phyloP scores from a whole-genome alignment of 148 eudicot species.

The Rhododendron henanense region DNA sequence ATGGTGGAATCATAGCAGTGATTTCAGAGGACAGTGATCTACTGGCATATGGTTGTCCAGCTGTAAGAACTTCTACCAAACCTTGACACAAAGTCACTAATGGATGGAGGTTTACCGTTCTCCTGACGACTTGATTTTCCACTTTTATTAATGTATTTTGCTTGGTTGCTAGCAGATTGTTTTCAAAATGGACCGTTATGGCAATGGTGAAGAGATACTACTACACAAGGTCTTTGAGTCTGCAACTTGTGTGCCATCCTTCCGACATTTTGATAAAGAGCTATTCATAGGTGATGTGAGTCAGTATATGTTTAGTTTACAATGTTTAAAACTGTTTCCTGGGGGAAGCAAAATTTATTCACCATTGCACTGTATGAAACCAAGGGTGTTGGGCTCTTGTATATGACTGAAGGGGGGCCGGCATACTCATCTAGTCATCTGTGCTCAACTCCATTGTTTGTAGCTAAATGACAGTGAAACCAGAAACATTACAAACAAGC shows the following conservation, averaged over 20 bases:
- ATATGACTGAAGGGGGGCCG: neutral
- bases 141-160: neutral
- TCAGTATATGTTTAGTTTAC: neutral
- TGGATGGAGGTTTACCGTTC: constrained; percentile 4
- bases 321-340: neutral
- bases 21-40: constrained; percentile 86
- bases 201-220: constrained; percentile 69
- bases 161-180: constrained; percentile 39
- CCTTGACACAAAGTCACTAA: neutral
- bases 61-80: constrained; percentile 48
- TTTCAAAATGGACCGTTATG: constrained; percentile 81
- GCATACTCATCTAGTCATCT: neutral
- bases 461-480: neutral
- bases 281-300: constrained; percentile 53
- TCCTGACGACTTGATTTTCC: neutral
- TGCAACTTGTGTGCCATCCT: constrained; percentile 46
- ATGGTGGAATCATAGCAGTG: constrained; percentile 65
- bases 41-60: constrained; percentile 74
- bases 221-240: constrained; percentile 55
- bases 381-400: neutral
- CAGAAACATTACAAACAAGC: neutral
- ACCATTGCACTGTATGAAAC: neutral
- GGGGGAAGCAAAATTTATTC: neutral
- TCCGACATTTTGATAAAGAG: constrained; percentile 40
- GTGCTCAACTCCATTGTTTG: neutral